phyloP scores from a whole-genome alignment of 768 basidiomycete species.

The Leccinum pellstonianum region DNA sequence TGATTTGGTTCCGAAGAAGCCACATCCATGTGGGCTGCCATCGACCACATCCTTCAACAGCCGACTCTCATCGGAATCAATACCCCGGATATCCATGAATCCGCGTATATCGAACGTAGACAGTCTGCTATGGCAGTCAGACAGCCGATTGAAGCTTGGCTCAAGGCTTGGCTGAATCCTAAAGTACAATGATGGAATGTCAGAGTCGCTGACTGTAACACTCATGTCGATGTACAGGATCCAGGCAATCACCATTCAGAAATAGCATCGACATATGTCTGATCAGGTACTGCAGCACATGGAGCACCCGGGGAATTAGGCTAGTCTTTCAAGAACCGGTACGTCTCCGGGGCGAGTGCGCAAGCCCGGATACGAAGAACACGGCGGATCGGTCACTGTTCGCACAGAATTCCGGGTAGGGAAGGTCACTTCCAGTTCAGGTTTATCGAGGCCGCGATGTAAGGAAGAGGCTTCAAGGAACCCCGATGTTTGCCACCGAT shows the following conservation, averaged over 20 bases:
- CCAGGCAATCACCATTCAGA: not conserved
- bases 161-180: not conserved
- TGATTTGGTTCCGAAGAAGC: conserved; percentile 16
- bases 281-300: too few species aligned
- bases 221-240: conserved; percentile 15
- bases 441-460: too few species aligned
- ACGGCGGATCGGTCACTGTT: too few species aligned
- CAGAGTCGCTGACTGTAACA: not conserved
- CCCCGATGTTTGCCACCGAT: too few species aligned
- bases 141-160: conserved; percentile 10
- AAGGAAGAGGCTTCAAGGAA: too few species aligned
- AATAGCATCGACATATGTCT: not conserved
- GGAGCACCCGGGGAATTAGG: too few species aligned
- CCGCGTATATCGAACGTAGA: not conserved
- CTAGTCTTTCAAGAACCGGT: too few species aligned
- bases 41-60: conserved; percentile 27
- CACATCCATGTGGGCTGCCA: conserved; percentile 27
- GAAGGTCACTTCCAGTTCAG: too few species aligned
- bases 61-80: conserved; percentile 26
- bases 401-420: too few species aligned
- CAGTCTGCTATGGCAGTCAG: not conserved
- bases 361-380: too few species aligned
- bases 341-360: too few species aligned
- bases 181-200: conserved; percentile 13
- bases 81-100: not conserved